Evolutionary conservation across 208 protist species (phyloP).

Genomic region (Leishmania gerbilli): DNA sequence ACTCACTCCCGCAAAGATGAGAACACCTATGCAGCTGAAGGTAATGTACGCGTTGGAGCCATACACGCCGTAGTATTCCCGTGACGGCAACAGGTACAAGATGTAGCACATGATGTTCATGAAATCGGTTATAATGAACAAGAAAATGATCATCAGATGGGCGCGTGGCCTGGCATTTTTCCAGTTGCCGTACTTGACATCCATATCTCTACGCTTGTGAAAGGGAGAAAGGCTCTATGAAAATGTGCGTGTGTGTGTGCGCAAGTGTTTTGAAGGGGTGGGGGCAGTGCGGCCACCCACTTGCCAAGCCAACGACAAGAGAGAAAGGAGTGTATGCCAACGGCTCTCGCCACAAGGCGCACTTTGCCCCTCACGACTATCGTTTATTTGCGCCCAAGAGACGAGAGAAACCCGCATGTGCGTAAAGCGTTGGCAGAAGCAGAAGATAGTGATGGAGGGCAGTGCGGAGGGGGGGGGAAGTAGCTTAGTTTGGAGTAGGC

Average conservation of each 20-base stretch:
- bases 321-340: background rate
- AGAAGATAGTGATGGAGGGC: slow-evolving; percentile 1
- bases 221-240: background rate
- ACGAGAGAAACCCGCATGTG: slow-evolving; percentile 2
- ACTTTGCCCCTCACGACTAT: background rate
- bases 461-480: background rate
- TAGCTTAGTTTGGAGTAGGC: background rate
- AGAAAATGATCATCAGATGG: slow-evolving; percentile 58
- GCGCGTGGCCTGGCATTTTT: slow-evolving; percentile 41
- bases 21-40: slow-evolving; percentile 54
- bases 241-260: slow-evolving; percentile 11
- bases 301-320: background rate
- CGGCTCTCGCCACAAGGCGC: background rate
- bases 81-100: slow-evolving; percentile 36
- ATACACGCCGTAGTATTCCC: slow-evolving; percentile 12
- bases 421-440: background rate
- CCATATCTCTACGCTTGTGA: slow-evolving; percentile 11
- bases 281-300: background rate
- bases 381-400: background rate
- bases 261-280: background rate
- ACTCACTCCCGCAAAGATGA: slow-evolving; percentile 45
- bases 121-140: slow-evolving; percentile 54
- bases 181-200: slow-evolving; percentile 19
- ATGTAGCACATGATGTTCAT: slow-evolving; percentile 72
- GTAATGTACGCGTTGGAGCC: slow-evolving; percentile 58